Percentiles rank a stretch among this genome's conserved stretches.
phyloP scores from a whole-genome alignment of 371 early-diverging fungal species.

The Mortierella sp. region DNA sequence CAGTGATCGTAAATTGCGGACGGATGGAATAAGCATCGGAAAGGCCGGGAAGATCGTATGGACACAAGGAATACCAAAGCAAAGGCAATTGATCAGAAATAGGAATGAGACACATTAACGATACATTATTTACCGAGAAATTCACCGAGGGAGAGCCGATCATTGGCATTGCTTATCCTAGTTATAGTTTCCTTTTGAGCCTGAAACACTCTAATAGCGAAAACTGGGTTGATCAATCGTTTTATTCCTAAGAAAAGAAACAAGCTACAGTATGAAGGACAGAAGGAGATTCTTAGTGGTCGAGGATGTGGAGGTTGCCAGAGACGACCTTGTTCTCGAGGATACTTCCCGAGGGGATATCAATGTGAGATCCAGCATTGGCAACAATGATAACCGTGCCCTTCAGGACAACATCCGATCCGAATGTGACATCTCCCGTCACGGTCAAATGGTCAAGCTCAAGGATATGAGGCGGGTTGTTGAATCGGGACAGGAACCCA shows the following conservation, averaged over 20 bases:
- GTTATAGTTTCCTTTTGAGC: not conserved
- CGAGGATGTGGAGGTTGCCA: conserved; percentile 94
- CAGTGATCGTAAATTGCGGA: no score
- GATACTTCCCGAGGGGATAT: conserved; percentile 98
- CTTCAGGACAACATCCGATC: conserved; percentile 92
- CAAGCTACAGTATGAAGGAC: no score
- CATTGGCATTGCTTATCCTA: not conserved
- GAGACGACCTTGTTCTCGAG: conserved; percentile 99
- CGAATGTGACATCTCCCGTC: conserved; percentile 98
- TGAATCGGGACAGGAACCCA: conserved; percentile 82
- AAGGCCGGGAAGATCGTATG: no score
- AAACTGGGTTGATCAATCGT: not conserved
- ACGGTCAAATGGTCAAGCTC: conserved; percentile 99
- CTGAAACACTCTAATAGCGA: not conserved
- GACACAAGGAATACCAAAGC: no score
- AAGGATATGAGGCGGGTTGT: conserved; percentile 95
- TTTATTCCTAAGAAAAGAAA: not conserved
- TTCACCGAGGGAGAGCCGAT: not conserved
- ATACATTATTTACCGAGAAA: no score
- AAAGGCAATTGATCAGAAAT: no score
- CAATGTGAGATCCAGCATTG: conserved; percentile 95
- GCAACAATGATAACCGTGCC: conserved; percentile 99
- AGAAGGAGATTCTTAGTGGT: conserved; percentile 64
- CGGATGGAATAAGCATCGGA: no score
- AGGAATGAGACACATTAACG: no score